Percentiles rank a stretch among this genome's conserved stretches.
These are phyloP conservation scores for Trichophaea hybrida DNA, from an alignment of 2,329 filamentous ascomycete species.

Conservation along the genomic window DNA sequence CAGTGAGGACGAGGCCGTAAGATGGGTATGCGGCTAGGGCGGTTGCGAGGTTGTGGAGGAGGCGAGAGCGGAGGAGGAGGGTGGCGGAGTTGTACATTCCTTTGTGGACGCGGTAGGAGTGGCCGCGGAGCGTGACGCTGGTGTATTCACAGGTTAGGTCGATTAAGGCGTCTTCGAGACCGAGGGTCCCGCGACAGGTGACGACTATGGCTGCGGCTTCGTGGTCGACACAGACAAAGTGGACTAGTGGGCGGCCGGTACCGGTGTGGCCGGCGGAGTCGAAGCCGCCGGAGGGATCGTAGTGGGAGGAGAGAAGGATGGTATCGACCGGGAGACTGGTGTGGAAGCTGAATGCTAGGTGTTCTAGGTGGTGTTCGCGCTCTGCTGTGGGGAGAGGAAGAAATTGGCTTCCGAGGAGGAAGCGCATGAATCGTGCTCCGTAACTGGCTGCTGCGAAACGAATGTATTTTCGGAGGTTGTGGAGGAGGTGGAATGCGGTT, in stretches of 20 bases:
- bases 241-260: slow-evolving; percentile 54
- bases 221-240: slow-evolving; percentile 59
- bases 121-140: slow-evolving; percentile 48
- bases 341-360: slow-evolving; percentile 50
- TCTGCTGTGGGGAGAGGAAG: slow-evolving; percentile 3
- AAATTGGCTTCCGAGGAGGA: slow-evolving; percentile 38
- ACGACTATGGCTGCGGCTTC: slow-evolving; percentile 57
- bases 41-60: slow-evolving; percentile 50
- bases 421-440: slow-evolving; percentile 47
- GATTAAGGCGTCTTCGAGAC: slow-evolving; percentile 58
- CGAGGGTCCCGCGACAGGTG: slow-evolving; percentile 57
- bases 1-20: slow-evolving; percentile 56
- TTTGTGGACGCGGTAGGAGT: slow-evolving; percentile 56
- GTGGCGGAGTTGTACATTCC: slow-evolving; percentile 58
- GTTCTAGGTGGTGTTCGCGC: slow-evolving; percentile 38
- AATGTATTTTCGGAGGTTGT: slow-evolving; percentile 51
- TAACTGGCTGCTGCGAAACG: slow-evolving; percentile 53
- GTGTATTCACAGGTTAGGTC: slow-evolving; percentile 65
- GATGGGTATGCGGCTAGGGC: slow-evolving; percentile 52
- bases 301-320: slow-evolving; percentile 54
- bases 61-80: slow-evolving; percentile 50
- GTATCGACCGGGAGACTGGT: slow-evolving; percentile 44
- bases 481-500: slow-evolving; percentile 40
- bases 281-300: slow-evolving; percentile 52
- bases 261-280: slow-evolving; percentile 50